Evolutionary conservation across 2,329 filamentous ascomycete species (phyloP), one percentile per base, ranked within the genome.

Genomic region (Botryosphaeria dothidea): DNA sequence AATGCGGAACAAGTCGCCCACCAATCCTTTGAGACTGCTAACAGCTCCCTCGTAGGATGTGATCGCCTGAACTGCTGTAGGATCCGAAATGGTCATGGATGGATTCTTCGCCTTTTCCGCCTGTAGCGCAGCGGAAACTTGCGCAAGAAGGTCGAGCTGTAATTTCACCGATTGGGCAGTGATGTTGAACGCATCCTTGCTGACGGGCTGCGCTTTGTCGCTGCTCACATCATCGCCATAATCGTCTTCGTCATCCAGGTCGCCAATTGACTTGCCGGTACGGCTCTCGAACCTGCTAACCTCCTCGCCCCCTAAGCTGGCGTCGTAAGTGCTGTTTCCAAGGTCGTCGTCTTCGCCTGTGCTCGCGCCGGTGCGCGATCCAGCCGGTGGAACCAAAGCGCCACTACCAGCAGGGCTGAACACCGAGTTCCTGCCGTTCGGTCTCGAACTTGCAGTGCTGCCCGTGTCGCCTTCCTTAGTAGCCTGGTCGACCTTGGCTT

Each of bases 161-260:
- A 98, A 80, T 74, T 91, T 94, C 11, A 93, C 93, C 15, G 95
- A 98, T 76, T 98, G 94, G 0, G 95, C 95, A 3, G 94, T 97
- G 72, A 99, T 98, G 75, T 94, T 94, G 78, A 98, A 93, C 1
- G 95, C 93, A 75, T 99, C 95, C 74, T 96, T 96, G 73, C 87
- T 93, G 11, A 34, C 61, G 1, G 90, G 86, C 34, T 82, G 88
- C 36, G 88, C 81, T 68, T 96, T 92, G 65, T 87, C 89, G 62
- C 90, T 90, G 71, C 92, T 96, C 38, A 86, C 90, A 68, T 92
- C 92, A 70, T 96, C 92, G 48, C 87, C 88, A 66, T 91, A 91
- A 27, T 94, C 91, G 21, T 89, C 86, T 21, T 90, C 81, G 64
- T 80, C 86, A 27, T 85, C 84, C 21, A 80, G 77, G 64, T 90